A percentile compares a stretch with the other conserved stretches of the same genome.
These are phyloP conservation scores for Allium sativum DNA, from an alignment of 106 monocot genomes.

Conservation along the genomic window DNA sequence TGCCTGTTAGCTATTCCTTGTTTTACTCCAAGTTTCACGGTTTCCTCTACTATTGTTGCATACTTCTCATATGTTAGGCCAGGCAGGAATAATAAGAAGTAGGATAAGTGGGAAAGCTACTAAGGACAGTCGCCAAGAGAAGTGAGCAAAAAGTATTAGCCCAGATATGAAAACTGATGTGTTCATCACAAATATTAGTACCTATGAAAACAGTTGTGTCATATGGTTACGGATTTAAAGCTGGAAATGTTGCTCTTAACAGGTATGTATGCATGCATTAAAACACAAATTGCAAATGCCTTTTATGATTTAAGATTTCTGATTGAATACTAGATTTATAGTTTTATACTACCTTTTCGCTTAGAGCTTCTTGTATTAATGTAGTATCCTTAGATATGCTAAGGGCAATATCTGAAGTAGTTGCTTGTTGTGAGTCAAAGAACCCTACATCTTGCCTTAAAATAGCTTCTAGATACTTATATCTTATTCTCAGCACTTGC, in stretches of 20 bases:
- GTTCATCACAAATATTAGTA: conserved; percentile 64
- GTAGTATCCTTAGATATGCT: conserved; percentile 64
- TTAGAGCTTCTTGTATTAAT: conserved; percentile 65
- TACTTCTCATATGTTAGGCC: conserved; percentile 62
- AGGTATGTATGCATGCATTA: too few relatives aligned
- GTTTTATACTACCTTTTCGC: conserved; percentile 84
- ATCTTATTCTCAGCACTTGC: conserved; percentile 58
- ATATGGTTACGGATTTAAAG: too few relatives aligned
- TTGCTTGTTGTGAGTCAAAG: conserved; percentile 64
- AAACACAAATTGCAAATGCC: too few relatives aligned
- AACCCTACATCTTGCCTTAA: conserved; percentile 69
- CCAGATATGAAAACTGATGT: conserved; percentile 67
- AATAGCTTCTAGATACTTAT: conserved; percentile 66
- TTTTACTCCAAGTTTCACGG: too few relatives aligned
- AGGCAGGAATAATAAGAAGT: conserved; percentile 66
- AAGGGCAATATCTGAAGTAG: too few relatives aligned
- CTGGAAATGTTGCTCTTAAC: too few relatives aligned
- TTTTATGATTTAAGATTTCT: too few relatives aligned
- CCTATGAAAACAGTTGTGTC: too few relatives aligned
- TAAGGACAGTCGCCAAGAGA: conserved; percentile 73
- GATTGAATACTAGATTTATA: too few relatives aligned
- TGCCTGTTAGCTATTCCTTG: too few relatives aligned
- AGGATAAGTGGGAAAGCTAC: conserved; percentile 56
- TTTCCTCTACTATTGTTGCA: too few relatives aligned
- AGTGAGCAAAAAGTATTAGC: conserved; percentile 40